phyloP scores from a whole-genome alignment of 257 asterid genomes.

The Pogostemon cablin region DNA sequence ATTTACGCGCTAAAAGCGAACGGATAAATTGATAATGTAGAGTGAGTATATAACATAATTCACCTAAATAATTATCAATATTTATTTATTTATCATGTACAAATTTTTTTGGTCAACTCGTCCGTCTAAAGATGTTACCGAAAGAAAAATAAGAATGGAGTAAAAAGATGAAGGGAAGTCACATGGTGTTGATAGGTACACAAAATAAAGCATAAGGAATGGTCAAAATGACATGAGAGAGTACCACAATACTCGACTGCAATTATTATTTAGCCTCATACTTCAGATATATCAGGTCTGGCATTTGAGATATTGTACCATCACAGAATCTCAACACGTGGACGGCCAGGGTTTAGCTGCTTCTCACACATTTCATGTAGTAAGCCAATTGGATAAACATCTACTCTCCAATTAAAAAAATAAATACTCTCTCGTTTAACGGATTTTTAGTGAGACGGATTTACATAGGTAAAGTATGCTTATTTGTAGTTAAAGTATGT shows the following conservation, averaged over 20 bases:
- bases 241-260: slow-evolving; percentile 35
- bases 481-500: no score
- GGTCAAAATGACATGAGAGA: slow-evolving; percentile 47
- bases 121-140: no score
- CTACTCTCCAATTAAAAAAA: no score
- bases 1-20: no score
- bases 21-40: no score
- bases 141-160: neutral
- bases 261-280: slow-evolving; percentile 37
- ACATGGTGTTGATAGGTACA: slow-evolving; percentile 32
- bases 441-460: no score
- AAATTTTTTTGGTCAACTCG: no score
- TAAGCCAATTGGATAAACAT: neutral
- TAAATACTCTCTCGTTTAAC: accelerated
- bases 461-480: no score
- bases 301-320: slow-evolving; percentile 36
- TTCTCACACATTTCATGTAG: neutral
- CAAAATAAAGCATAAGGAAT: slow-evolving; percentile 34
- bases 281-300: slow-evolving; percentile 32
- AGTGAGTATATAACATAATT: no score
- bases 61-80: no score
- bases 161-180: slow-evolving; percentile 9
- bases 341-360: slow-evolving; percentile 46
- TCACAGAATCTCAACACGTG: slow-evolving; percentile 40
- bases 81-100: no score